Evolutionary conservation across 2,329 filamentous ascomycete genomes (phyloP), one percentile per base, ranked within the genome.

Genomic region (Trichoderma breve): DNA sequence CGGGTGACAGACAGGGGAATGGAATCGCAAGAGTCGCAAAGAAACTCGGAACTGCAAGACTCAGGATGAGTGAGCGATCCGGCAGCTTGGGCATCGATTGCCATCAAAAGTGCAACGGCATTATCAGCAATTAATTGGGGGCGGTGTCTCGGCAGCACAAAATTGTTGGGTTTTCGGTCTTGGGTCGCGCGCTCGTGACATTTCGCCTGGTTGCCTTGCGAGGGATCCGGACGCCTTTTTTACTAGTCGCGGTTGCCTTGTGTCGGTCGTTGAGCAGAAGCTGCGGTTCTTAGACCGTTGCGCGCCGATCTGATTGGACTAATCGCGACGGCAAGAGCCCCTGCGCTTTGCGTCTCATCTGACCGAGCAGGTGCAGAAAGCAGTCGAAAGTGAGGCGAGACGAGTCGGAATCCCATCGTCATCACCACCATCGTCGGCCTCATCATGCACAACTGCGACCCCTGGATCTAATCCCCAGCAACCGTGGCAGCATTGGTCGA

Each of bases 271-370:
- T 32, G 12, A 34, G 47, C 21, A 34, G 18, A 18, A 57, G n/a
- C n/a, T 36, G 28, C 30, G 14, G 14, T 32, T 47, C 53, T 57
- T 61, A 36, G 24, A 26, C 53, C 43, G 39, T 28, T n/a, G 39
- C 39, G 36, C 32, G 21, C 30, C 18, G 12, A 26, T 58, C 36
- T 73, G 66, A 73, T 73, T 73, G 73, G 73, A 32, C 57, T 30
- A 39, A 18, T 24, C 6, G 21, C n/a, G 9, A 24, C 24, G 26
- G n/a, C 28, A 43, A 57, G 18, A 43, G 62, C 61, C 24, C 70
- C 30, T 43, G 55, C 63, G 47, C 66, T 26, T 47, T 47, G 32
- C 62, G 18, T 47, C 39, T 43, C 55, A 36, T 57, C 60, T 73
- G 58, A 73, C 73, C 71, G 71, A 73, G 64, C n/a, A 51, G 4